Evolutionary conservation across 805 yeast species (phyloP).

Genomic region (Metschnikowia arizonensis): DNA sequence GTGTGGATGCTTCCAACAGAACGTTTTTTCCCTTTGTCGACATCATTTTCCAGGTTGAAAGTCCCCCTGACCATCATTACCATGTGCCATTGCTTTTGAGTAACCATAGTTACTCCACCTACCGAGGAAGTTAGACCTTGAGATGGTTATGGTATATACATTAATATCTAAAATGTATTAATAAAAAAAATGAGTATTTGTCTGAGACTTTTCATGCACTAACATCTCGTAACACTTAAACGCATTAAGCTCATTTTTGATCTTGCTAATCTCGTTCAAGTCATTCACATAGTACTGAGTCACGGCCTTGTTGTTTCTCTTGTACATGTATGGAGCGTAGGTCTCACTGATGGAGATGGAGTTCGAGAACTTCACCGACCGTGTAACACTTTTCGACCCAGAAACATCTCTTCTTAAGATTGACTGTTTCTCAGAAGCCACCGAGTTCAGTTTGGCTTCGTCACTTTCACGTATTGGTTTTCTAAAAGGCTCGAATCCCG

Average conservation of each 20-base stretch:
- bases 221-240: conserved; percentile 64
- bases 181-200: conserved; percentile 63
- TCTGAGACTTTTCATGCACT: conserved; percentile 58
- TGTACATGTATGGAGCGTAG: conserved; percentile 47
- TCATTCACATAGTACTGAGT: conserved; percentile 50
- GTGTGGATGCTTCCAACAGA: conserved; percentile 24
- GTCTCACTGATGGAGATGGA: conserved; percentile 50
- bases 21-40: conserved; percentile 90
- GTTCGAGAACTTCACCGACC: conserved; percentile 37
- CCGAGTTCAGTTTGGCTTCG: neutral
- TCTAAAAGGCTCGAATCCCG: conserved; percentile 28
- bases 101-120: conserved; percentile 85
- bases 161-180: conserved; percentile 15
- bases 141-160: too few relatives aligned
- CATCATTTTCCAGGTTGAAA: conserved; percentile 62
- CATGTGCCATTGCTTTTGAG: conserved; percentile 85
- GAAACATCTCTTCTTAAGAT: conserved; percentile 3
- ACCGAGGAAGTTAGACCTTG: conserved; percentile 68
- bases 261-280: conserved; percentile 47
- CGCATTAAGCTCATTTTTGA: conserved; percentile 61
- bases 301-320: conserved; percentile 50
- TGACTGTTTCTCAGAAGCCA: conserved; percentile 15
- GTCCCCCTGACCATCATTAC: conserved; percentile 74
- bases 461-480: conserved; percentile 1
- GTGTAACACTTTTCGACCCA: conserved; percentile 16